These are phyloP conservation scores for Teunomyces atbi DNA, from an alignment of 805 yeast species.

Conservation along the genomic window DNA sequence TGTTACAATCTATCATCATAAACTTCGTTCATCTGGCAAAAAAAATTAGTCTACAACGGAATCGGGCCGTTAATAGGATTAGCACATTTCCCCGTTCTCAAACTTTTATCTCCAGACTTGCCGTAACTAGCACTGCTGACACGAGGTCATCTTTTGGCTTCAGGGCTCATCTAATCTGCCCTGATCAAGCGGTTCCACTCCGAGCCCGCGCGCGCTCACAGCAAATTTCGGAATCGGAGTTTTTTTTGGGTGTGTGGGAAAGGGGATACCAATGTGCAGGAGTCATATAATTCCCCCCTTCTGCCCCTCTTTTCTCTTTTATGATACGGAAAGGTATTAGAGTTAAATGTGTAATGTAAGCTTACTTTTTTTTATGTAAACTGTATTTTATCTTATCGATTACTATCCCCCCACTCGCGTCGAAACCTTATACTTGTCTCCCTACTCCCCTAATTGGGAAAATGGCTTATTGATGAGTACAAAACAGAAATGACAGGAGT, in stretches of 20 bases:
- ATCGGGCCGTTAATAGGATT: neutral
- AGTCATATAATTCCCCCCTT: neutral
- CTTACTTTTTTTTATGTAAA: no score
- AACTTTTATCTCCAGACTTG: neutral
- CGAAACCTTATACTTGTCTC: neutral
- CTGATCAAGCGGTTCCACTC: neutral
- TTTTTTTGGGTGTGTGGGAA: neutral
- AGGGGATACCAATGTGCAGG: neutral
- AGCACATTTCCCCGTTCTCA: neutral
- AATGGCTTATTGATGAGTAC: neutral
- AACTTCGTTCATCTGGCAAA: neutral
- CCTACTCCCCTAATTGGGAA: neutral
- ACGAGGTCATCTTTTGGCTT: neutral
- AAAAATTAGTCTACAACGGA: neutral
- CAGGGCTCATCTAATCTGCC: neutral
- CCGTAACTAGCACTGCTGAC: neutral
- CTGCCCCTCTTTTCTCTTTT: neutral
- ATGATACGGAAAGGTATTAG: no score
- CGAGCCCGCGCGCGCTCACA: slow-evolving; percentile 5
- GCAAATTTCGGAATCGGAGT: slow-evolving; percentile 10
- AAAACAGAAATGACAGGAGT: neutral
- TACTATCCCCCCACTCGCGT: neutral
- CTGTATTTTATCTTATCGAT: neutral
- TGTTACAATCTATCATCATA: neutral
- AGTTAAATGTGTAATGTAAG: no score